Conservation (phyloP, 2,329 filamentous ascomycete species). For the Alternaria sp. region DNA sequence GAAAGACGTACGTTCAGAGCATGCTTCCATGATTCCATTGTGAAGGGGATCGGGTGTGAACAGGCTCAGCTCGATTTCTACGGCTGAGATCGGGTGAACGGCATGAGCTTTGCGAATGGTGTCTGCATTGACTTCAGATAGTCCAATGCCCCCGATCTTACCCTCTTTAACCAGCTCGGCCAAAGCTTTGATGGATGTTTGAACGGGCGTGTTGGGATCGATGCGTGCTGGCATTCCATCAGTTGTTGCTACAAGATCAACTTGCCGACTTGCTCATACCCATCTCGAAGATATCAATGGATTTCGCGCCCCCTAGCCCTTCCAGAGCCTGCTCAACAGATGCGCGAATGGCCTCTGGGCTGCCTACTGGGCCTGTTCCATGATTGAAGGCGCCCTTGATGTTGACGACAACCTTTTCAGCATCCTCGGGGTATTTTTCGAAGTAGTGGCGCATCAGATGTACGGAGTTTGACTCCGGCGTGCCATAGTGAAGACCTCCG, state of each 20-base stretch:
- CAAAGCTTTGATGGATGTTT: slow-evolving; percentile 46
- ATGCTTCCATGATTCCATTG: slow-evolving; percentile 61
- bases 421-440: slow-evolving; percentile 54
- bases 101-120: slow-evolving; percentile 53
- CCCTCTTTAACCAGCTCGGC: slow-evolving; percentile 21
- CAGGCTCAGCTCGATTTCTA: slow-evolving; percentile 64
- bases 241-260: not conserved
- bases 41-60: slow-evolving; percentile 60
- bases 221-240: not conserved
- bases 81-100: slow-evolving; percentile 59
- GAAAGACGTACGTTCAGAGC: slow-evolving; percentile 35
- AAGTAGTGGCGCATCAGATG: slow-evolving; percentile 55
- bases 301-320: not conserved
- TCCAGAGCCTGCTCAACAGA: not conserved
- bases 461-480: slow-evolving; percentile 49
- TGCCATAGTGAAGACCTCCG: slow-evolving; percentile 51
- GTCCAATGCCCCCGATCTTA: slow-evolving; percentile 48
- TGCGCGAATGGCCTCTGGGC: not conserved
- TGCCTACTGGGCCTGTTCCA: not conserved
- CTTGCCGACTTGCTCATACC: not conserved
- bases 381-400: not conserved
- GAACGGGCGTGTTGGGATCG: slow-evolving; percentile 34
- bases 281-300: not conserved
- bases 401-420: slow-evolving; percentile 52
- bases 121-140: slow-evolving; percentile 50